phyloP scores from a whole-genome alignment of 306 rosid species.

The Sindora glabra region DNA sequence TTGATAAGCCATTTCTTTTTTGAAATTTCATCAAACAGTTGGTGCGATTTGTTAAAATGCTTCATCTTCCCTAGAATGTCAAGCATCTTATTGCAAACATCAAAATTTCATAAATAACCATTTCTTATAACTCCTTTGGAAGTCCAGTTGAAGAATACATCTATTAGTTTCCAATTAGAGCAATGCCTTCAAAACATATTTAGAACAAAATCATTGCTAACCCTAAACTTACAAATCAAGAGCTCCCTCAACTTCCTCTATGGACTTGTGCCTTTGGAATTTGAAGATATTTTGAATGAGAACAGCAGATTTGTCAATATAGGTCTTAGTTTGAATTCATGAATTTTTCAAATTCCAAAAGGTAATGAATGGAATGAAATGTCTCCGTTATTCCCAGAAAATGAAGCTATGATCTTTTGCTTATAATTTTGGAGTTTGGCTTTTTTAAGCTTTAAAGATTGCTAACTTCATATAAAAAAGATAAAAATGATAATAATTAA shows the following conservation, averaged over 20 bases:
- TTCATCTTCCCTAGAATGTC: conserved; percentile 52
- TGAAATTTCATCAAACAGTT: conserved; percentile 70
- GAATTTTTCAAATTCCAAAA: conserved; percentile 6
- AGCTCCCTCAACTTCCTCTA: conserved; percentile 43
- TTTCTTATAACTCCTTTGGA: conserved; percentile 3
- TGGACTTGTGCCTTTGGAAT: conserved; percentile 51
- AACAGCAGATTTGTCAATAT: conserved; percentile 18
- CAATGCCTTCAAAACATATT: conserved; percentile 54
- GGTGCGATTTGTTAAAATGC: conserved; percentile 40
- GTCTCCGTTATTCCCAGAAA: conserved; percentile 10
- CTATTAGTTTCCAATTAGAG: conserved; percentile 60
- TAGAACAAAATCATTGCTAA: conserved; percentile 40
- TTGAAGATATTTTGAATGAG: no score
- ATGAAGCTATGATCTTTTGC: background rate
- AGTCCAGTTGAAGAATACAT: conserved; percentile 59
- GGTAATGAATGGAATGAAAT: conserved; percentile 21
- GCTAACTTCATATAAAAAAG: no score
- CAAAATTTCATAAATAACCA: conserved; percentile 27
- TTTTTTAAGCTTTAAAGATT: background rate
- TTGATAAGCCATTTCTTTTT: conserved; percentile 35
- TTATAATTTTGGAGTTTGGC: background rate
- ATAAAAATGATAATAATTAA: no score
- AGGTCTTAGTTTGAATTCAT: background rate
- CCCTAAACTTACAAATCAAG: conserved; percentile 37
- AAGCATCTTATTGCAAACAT: conserved; percentile 45